Evolutionary conservation across 2,329 filamentous ascomycete species (phyloP).

Genomic region (Cladobotryum protrusum): DNA sequence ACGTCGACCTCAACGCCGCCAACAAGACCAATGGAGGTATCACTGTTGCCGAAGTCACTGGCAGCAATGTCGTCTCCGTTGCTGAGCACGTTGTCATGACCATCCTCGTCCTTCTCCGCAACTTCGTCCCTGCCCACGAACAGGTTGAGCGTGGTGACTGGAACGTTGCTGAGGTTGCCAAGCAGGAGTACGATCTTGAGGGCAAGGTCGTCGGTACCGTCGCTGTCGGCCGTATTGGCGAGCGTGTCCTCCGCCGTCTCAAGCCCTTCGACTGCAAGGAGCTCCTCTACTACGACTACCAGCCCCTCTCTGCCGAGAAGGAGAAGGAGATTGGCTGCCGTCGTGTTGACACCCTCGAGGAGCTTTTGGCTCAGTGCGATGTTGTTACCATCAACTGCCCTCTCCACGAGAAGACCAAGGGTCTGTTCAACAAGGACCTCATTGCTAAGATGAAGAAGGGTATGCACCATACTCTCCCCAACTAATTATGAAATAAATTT

Average conservation of each 20-base stretch:
- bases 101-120: constrained; percentile 90
- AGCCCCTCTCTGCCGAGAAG: constrained; percentile 76
- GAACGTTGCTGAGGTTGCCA: constrained; percentile 92
- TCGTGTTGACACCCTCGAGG: constrained; percentile 82
- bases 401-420: constrained; percentile 93
- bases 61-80: constrained; percentile 96
- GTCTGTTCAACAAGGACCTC: constrained; percentile 97
- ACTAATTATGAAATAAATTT: background rate
- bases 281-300: constrained; percentile 99
- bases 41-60: constrained; percentile 96
- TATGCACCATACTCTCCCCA: constrained; percentile 29
- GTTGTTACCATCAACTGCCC: constrained; percentile 99
- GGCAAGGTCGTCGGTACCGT: constrained; percentile 97
- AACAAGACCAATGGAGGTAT: constrained; percentile 98
- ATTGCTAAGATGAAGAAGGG: constrained; percentile 99
- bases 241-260: constrained; percentile 92
- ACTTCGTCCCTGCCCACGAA: constrained; percentile 97
- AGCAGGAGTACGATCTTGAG: constrained; percentile 98
- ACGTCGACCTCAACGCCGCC: constrained; percentile 92
- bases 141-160: constrained; percentile 83
- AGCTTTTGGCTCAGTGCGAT: constrained; percentile 90
- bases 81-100: constrained; percentile 99
- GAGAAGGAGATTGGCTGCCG: constrained; percentile 96
- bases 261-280: constrained; percentile 99
- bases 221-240: constrained; percentile 92